Base-by-base conservation (phyloP, 2,329 filamentous ascomycete genomes). In the Neurospora sp. region DNA sequence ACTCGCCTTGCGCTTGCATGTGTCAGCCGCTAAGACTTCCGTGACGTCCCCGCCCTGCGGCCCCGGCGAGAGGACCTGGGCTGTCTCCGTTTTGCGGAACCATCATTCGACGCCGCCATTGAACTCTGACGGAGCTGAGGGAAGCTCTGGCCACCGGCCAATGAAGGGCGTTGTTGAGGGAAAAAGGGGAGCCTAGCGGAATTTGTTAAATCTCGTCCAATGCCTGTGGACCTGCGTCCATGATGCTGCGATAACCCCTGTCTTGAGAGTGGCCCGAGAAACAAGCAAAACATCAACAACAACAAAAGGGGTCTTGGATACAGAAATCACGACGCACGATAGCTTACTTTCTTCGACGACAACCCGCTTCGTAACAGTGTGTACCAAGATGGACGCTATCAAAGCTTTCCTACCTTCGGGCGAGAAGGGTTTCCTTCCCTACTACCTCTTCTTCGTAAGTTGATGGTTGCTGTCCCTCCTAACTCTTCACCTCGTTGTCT, bases 401-500 rank as follows among this genome's bases (percentile, higher is more conserved):
- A 78, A 80, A 70, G 76, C 79, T 28, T 79, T 83, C 66, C 76
- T 82, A 17, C 82, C 86, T 36, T 85, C 86, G 3, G 77, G 79
- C 1, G 81, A 82, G 67, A 82, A 87, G 76, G 87, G 87, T 71
- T 81, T 85, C 71, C 75, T 89, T 70, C 87, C 87, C 33, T 87
- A 87, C 74, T 89, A 88, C 76, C 86, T 89, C 78, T 79, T 87
- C 69, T 76, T 86, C 67, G 86, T 88, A 80, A 73, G 84, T 75
- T 28, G 19, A 10, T 52, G 33, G 23, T 38, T 58, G 11, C 38
- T 28, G 10, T 52, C 52, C 67, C 19, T 40, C 67, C 40, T 58
- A 52, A 33, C n/a, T 33, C 23, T 36, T 71, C 69, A 67, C 66
- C 62, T 36, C 36, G 58, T 15, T 33, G 33, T 33, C 33, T 40